Percentiles rank a stretch among this genome's conserved stretches.
Evolutionary conservation across 768 basidiomycete genomes (phyloP).

Genomic region (Suillus fuscotomentosus): DNA sequence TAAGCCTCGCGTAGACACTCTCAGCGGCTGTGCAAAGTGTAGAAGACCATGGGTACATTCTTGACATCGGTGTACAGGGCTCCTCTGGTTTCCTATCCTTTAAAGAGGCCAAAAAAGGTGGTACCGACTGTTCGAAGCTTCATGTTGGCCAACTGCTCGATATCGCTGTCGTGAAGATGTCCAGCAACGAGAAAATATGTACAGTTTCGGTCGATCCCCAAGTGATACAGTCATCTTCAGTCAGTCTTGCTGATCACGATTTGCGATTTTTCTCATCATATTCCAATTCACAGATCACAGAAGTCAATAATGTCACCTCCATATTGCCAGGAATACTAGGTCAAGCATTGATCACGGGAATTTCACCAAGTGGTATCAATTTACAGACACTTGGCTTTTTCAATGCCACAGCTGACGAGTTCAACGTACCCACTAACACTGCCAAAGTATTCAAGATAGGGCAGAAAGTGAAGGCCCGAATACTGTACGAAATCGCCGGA

Average conservation of each 20-base stretch:
- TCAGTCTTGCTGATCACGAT: conserved; percentile 33
- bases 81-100: conserved; percentile 84
- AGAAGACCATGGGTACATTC: conserved; percentile 96
- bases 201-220: conserved; percentile 62
- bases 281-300: conserved; percentile 51
- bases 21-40: conserved; percentile 77
- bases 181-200: conserved; percentile 52
- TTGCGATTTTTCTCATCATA: conserved; percentile 2
- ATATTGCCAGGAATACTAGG: conserved; percentile 86
- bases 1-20: conserved; percentile 50
- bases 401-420: conserved; percentile 83
- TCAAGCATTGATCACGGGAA: conserved; percentile 76
- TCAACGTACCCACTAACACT: conserved; percentile 59
- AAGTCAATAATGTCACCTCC: conserved; percentile 70
- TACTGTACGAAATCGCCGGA: conserved; percentile 75
- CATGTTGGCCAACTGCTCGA: conserved; percentile 68
- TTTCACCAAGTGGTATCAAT: conserved; percentile 73
- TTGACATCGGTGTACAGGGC: conserved; percentile 81
- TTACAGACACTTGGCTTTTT: conserved; percentile 91
- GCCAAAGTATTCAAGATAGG: conserved; percentile 56
- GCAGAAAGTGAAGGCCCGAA: conserved; percentile 78
- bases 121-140: conserved; percentile 32
- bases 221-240: conserved; percentile 51
- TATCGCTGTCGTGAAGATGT: conserved; percentile 62
- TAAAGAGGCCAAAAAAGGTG: conserved; percentile 68